Evolutionary conservation across 805 yeast species (phyloP).

Genomic region (Debaryomyces prosopidis): DNA sequence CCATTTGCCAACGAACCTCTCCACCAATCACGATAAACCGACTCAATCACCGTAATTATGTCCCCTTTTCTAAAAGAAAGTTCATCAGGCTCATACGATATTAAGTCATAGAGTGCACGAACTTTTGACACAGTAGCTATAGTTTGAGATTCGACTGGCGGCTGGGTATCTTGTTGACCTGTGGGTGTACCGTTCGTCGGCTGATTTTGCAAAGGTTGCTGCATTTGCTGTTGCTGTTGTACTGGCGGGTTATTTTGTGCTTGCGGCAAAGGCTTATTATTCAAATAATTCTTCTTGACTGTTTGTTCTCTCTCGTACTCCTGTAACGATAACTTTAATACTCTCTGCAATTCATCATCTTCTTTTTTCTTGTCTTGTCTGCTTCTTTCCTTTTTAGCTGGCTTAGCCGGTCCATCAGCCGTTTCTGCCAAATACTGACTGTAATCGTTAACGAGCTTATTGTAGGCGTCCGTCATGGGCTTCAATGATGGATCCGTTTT

Average conservation of each 20-base stretch:
- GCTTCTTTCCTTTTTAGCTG: slow-evolving; percentile 53
- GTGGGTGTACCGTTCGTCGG: background rate
- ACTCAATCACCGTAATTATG: slow-evolving; percentile 80
- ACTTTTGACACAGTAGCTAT: slow-evolving; percentile 61
- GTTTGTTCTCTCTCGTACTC: slow-evolving; percentile 52
- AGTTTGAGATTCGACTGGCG: slow-evolving; percentile 24
- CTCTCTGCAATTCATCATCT: slow-evolving; percentile 78
- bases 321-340: slow-evolving; percentile 67
- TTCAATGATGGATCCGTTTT: slow-evolving; percentile 72
- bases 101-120: slow-evolving; percentile 79
- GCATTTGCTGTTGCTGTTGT: slow-evolving; percentile 15
- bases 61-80: slow-evolving; percentile 86
- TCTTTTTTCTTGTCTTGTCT: slow-evolving; percentile 54
- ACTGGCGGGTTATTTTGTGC: slow-evolving; percentile 8
- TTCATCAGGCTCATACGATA: slow-evolving; percentile 81
- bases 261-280: slow-evolving; percentile 40
- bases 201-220: slow-evolving; percentile 1
- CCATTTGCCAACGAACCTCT: slow-evolving; percentile 79
- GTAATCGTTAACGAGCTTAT: slow-evolving; percentile 43
- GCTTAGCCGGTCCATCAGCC: slow-evolving; percentile 48
- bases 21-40: slow-evolving; percentile 95
- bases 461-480: slow-evolving; percentile 64
- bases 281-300: slow-evolving; percentile 23
- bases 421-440: slow-evolving; percentile 27
- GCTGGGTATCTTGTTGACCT: slow-evolving; percentile 9